A percentile compares a stretch with the other conserved stretches of the same genome.
Conservation (phyloP, 345 rosid genomes). For the Salix arbutifolia region DNA sequence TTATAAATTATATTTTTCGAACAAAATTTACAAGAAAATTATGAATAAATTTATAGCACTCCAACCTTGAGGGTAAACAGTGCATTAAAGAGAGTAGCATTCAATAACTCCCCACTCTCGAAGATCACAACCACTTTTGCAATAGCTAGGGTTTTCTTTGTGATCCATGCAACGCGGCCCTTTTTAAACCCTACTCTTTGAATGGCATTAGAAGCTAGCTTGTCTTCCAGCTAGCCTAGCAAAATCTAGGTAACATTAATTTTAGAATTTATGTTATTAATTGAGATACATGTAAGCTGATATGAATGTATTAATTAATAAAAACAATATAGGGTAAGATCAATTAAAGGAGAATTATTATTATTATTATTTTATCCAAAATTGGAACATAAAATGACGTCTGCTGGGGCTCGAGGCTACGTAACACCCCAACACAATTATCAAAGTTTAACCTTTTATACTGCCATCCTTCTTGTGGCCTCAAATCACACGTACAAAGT, state of each 20-base stretch:
- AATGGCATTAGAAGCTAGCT: neutral
- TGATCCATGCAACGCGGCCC: neutral
- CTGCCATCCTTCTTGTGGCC: constrained; percentile 17
- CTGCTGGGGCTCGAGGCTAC: neutral
- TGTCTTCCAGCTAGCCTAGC: neutral
- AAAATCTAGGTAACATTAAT: neutral
- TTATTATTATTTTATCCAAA: neutral
- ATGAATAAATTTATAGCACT: neutral
- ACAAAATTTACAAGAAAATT: too few species aligned
- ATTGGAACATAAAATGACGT: neutral
- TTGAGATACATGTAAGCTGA: too few species aligned
- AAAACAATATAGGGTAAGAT: neutral
- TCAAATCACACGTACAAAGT: constrained; percentile 16
- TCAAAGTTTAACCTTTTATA: neutral
- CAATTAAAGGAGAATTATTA: neutral
- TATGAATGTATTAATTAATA: too few species aligned
- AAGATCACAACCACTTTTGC: neutral
- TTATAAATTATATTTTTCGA: too few species aligned
- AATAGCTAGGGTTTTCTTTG: neutral
- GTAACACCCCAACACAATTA: neutral
- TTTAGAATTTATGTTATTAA: rapidly evolving
- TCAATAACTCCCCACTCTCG: neutral
- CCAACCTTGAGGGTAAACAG: neutral
- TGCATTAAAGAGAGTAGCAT: neutral
- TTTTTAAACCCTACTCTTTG: neutral